phyloP scores from a whole-genome alignment of 768 basidiomycete species.

The Tulasnella sp. region DNA sequence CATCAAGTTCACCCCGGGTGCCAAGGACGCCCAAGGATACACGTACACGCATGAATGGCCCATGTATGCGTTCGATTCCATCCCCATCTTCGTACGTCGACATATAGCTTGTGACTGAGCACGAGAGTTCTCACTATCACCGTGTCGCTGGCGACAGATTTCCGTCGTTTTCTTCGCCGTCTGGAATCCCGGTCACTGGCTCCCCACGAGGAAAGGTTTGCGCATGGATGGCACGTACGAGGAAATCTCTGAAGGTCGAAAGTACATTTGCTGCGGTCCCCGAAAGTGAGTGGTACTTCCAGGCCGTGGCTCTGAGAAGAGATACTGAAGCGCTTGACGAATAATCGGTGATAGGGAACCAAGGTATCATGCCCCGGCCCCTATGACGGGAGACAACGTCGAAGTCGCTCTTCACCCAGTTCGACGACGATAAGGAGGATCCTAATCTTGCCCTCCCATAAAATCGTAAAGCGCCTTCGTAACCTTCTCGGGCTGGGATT shows the following conservation, averaged over 20 bases:
- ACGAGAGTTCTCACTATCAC: background rate
- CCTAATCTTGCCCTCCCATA: background rate
- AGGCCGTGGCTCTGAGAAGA: background rate
- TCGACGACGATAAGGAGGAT: background rate
- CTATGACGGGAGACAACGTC: background rate
- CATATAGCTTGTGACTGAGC: background rate
- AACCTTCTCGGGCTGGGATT: background rate
- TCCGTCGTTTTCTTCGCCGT: slow-evolving; percentile 10
- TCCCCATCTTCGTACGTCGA: slow-evolving; percentile 25
- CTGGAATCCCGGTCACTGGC: slow-evolving; percentile 21
- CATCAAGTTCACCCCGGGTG: slow-evolving; percentile 16
- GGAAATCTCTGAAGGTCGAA: background rate
- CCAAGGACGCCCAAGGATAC: slow-evolving; percentile 20
- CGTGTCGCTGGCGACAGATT: background rate
- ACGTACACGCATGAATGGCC: slow-evolving; percentile 27
- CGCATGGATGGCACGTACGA: slow-evolving; percentile 24
- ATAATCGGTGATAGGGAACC: background rate
- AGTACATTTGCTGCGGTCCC: background rate
- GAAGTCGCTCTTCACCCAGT: background rate
- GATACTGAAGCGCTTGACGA: background rate
- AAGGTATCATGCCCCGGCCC: background rate
- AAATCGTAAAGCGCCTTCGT: background rate
- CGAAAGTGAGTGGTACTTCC: background rate
- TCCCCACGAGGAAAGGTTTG: slow-evolving; percentile 26
- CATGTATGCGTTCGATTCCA: slow-evolving; percentile 26